Percentiles rank a stretch among this genome's conserved stretches.
Evolutionary conservation across 176 grass and related monocot genomes (phyloP).

Genomic region (Cenchrus americanus): DNA sequence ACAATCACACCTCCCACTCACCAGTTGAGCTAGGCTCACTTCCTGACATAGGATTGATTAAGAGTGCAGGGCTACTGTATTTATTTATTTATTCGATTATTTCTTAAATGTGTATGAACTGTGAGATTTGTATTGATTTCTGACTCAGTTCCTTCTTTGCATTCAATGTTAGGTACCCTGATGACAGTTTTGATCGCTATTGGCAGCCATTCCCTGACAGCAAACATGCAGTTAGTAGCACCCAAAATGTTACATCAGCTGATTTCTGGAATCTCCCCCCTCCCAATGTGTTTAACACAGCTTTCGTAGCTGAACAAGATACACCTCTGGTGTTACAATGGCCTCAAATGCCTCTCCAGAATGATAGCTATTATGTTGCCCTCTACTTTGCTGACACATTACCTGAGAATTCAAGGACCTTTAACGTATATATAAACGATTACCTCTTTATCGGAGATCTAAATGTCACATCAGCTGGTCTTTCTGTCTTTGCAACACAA

Average conservation of each 20-base stretch:
- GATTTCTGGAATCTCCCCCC: constrained; percentile 95
- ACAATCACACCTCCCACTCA: too few species aligned
- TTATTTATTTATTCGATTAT: background rate
- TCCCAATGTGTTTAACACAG: constrained; percentile 68
- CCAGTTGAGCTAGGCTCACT: too few species aligned
- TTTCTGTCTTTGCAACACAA: constrained; percentile 80
- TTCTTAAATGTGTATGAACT: background rate
- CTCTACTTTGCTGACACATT: constrained; percentile 97
- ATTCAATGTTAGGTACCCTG: constrained; percentile 72
- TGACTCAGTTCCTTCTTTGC: constrained; percentile 25
- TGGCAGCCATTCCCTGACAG: constrained; percentile 81
- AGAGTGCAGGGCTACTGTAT: background rate
- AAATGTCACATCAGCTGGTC: constrained; percentile 70
- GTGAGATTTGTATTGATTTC: background rate
- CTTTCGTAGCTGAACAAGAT: constrained; percentile 68
- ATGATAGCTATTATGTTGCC: constrained; percentile 87
- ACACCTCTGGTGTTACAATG: constrained; percentile 67
- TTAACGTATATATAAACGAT: constrained; percentile 80
- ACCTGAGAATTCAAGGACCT: constrained; percentile 60
- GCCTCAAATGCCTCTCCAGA: constrained; percentile 73
- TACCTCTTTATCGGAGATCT: constrained; percentile 61
- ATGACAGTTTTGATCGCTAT: constrained; percentile 82
- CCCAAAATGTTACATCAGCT: constrained; percentile 70
- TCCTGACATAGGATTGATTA: background rate
- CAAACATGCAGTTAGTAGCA: constrained; percentile 69